Conservation (phyloP, 169 alveolate species). For the Eimeria sp. region DNA sequence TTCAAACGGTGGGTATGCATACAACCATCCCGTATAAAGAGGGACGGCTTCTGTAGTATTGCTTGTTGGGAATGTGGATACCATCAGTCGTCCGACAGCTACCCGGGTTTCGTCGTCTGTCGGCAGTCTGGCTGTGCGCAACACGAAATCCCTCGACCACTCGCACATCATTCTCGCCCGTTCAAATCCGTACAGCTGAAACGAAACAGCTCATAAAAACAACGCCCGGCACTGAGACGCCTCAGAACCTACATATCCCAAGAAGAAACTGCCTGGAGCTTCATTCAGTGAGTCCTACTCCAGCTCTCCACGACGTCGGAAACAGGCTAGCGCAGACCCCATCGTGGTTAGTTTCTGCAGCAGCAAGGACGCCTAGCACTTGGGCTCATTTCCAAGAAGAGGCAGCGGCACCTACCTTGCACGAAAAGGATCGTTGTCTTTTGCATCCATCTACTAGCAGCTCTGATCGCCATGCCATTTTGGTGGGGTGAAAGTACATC, state of each 20-base stretch:
- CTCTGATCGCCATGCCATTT: conserved; percentile 80
- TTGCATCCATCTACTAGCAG: conserved; percentile 66
- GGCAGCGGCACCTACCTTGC: conserved; percentile 59
- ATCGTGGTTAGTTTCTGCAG: background rate
- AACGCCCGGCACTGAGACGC: background rate
- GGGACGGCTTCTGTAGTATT: background rate
- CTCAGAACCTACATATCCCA: background rate
- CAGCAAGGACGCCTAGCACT: background rate
- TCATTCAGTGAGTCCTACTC: background rate
- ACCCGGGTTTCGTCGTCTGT: conserved; percentile 71
- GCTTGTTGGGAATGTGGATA: background rate
- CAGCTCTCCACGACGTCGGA: background rate
- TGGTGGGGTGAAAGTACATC: conserved; percentile 57
- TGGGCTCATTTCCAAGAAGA: background rate
- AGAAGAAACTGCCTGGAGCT: background rate
- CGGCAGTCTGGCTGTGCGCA: conserved; percentile 66
- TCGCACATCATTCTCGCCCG: conserved; percentile 76
- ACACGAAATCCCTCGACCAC: conserved; percentile 76
- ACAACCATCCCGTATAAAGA: background rate
- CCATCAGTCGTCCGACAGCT: conserved; percentile 21
- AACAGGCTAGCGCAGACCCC: background rate
- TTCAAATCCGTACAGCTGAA: conserved; percentile 69
- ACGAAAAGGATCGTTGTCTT: conserved; percentile 71
- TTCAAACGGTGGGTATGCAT: background rate
- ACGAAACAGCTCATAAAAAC: conserved; percentile 5